Evolutionary conservation across 345 rosid species (phyloP).

Genomic region (Eucalyptus curtisii): DNA sequence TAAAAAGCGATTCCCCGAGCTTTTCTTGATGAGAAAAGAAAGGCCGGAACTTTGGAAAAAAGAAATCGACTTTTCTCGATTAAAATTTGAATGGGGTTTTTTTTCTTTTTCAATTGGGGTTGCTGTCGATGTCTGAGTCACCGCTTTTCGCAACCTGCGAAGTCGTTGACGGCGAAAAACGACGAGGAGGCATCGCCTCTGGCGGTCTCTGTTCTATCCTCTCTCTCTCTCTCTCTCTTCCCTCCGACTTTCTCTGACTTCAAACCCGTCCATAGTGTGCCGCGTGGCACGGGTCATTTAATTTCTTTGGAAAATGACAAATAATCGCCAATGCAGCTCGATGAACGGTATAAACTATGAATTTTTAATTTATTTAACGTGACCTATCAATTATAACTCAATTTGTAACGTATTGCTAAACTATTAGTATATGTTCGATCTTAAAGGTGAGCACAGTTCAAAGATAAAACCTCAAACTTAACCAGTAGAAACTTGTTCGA

Average conservation of each 20-base stretch:
- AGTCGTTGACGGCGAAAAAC: not conserved
- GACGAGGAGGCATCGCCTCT: not conserved
- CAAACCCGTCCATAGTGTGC: not conserved
- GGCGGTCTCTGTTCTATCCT: not conserved
- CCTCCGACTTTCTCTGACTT: not conserved
- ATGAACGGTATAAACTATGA: too few species aligned
- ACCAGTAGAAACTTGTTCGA: fast-evolving
- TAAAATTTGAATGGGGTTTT: not conserved
- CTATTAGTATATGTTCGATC: too few species aligned
- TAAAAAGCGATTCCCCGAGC: not conserved
- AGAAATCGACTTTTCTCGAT: not conserved
- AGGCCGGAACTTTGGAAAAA: not conserved
- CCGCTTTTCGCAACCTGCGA: not conserved
- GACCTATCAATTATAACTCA: fast-evolving
- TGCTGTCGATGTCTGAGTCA: not conserved
- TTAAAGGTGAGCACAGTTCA: fast-evolving
- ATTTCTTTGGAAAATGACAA: not conserved
- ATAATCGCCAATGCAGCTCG: too few species aligned
- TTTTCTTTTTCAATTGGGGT: not conserved
- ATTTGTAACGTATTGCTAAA: fast-evolving
- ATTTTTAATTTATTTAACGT: too few species aligned
- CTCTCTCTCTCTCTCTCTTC: not conserved
- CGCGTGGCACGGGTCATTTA: not conserved
- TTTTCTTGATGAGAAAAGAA: not conserved
- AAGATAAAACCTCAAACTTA: too few species aligned